A percentile compares a stretch with the other conserved stretches of the same genome.
Evolutionary conservation across 2,329 filamentous ascomycete species (phyloP).

Genomic region (Whalleya microplaca): DNA sequence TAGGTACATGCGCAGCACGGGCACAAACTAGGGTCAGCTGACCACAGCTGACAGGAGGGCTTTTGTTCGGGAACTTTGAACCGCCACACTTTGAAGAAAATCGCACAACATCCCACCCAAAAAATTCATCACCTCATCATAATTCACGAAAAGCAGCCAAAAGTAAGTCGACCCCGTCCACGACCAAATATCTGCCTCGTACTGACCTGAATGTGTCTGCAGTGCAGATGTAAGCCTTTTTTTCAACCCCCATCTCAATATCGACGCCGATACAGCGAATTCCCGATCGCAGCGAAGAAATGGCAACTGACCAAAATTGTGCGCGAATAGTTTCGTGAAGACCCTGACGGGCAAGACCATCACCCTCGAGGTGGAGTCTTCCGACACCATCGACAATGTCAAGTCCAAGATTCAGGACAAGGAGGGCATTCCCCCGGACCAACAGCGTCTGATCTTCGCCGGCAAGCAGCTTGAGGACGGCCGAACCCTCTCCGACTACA

Average conservation of each 20-base stretch:
- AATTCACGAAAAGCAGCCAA: conserved; percentile 57
- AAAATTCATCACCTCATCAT: conserved; percentile 31
- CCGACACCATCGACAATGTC: conserved; percentile 99
- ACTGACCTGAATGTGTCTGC: conserved; percentile 52
- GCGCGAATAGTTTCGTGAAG: conserved; percentile 87
- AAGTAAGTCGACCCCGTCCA: conserved; percentile 53
- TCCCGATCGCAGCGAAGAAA: conserved; percentile 29
- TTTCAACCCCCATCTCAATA: conserved; percentile 32
- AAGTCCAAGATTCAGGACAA: conserved; percentile 99
- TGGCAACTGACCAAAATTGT: conserved; percentile 31
- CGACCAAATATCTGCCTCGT: conserved; percentile 23
- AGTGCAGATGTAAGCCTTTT: conserved; percentile 91
- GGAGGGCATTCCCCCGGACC: conserved; percentile 97
- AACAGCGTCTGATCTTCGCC: conserved; percentile 98
- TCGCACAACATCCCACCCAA: conserved; percentile 46
- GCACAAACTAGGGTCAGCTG: background rate
- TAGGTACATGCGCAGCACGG: no score
- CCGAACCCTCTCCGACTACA: conserved; percentile 96
- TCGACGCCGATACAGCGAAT: conserved; percentile 34
- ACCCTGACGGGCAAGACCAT: conserved; percentile 99
- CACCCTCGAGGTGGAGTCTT: conserved; percentile 99
- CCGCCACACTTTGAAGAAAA: conserved; percentile 41
- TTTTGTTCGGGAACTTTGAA: conserved; percentile 20
- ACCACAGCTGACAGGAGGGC: background rate
- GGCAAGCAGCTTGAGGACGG: conserved; percentile 99